These are phyloP conservation scores for Aspergillus tubingensis DNA, from an alignment of 2,329 filamentous ascomycete species.

Conservation along the genomic window DNA sequence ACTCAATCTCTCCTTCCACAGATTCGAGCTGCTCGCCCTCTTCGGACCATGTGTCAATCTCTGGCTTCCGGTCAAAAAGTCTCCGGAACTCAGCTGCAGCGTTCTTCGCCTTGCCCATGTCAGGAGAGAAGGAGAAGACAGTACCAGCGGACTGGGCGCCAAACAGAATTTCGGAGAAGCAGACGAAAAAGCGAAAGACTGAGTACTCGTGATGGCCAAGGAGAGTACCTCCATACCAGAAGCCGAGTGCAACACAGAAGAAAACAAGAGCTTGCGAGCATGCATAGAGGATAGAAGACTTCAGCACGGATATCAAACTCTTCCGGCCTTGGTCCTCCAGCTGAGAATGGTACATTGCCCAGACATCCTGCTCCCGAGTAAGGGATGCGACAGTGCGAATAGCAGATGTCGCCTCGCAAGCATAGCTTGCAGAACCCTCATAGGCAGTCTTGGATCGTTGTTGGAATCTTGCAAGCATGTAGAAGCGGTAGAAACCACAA, in stretches of 20 bases:
- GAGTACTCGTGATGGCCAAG: slow-evolving; percentile 70
- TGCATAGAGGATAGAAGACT: slow-evolving; percentile 78
- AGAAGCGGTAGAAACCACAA: slow-evolving; percentile 88
- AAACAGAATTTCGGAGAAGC: slow-evolving; percentile 85
- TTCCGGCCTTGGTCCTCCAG: slow-evolving; percentile 67
- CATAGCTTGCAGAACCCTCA: slow-evolving; percentile 77
- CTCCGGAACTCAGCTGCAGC: slow-evolving; percentile 78
- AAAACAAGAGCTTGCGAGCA: slow-evolving; percentile 82
- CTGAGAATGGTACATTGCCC: slow-evolving; percentile 67
- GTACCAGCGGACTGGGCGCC: slow-evolving; percentile 88
- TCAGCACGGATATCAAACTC: slow-evolving; percentile 72
- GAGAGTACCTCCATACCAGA: slow-evolving; percentile 86
- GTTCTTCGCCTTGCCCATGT: slow-evolving; percentile 90
- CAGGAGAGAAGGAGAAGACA: slow-evolving; percentile 85
- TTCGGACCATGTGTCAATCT: slow-evolving; percentile 77
- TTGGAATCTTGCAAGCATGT: slow-evolving; percentile 77
- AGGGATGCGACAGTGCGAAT: slow-evolving; percentile 92
- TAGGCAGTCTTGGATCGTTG: slow-evolving; percentile 77
- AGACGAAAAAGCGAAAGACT: slow-evolving; percentile 88
- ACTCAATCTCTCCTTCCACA: slow-evolving; percentile 79
- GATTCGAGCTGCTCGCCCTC: slow-evolving; percentile 64
- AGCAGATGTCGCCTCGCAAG: slow-evolving; percentile 89
- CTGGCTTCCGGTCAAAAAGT: slow-evolving; percentile 78
- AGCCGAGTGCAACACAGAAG: slow-evolving; percentile 80
- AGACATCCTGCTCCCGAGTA: slow-evolving; percentile 81